Evolutionary conservation across 1,284 basidiomycete species (phyloP), one percentile per base, ranked within the genome.

Genomic region (Tylopilus sp.): DNA sequence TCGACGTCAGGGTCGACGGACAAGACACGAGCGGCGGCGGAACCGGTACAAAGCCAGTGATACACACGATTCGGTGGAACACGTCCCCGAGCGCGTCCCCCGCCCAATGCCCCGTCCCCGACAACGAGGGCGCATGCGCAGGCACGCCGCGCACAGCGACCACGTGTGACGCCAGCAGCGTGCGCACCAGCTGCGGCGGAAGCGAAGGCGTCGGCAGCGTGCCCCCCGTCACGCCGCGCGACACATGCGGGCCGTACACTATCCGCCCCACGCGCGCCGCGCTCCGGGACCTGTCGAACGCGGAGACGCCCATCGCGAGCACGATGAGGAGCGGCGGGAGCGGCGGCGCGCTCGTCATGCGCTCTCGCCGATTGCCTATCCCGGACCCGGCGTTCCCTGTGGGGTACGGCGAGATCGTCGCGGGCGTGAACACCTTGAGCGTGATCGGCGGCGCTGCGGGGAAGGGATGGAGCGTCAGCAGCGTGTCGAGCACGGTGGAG

Each of bases 1-100:
- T 6, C 6, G 29, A n/a, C 2, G 4, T 11, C 2, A 36, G 31
- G 3, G 35, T 16, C 7, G n/a, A 2, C 30, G 15, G 3, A 15
- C 18, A 13, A 2, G 11, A 6, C 34, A 4, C 23, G 9, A 65
- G 46, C 12, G 59, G 56, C 4, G 54, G 48, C 13, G 53, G 51
- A 28, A 64, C 44, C 6, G 60, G 51, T 43, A 61, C 56, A 38
- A 74, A 70, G 8, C 73, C 74, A 4, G 66, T 68, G 21, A 66
- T 58, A 28, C 71, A 71, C 4, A 75, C 55, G 21, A 76, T 67
- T 41, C 63, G 66, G 45, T 67, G 64, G 43, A 75, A 72, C 6
- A 69, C 48, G 21, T 63, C 56, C 8, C 58, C 63, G 15, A 65
- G 56, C 9, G 58, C 50, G 1, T 67, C 53, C 10, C 26, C 46